These are phyloP conservation scores for Sordariomycetes sp. DNA, from an alignment of 2,329 filamentous ascomycete genomes.

Conservation along the genomic window DNA sequence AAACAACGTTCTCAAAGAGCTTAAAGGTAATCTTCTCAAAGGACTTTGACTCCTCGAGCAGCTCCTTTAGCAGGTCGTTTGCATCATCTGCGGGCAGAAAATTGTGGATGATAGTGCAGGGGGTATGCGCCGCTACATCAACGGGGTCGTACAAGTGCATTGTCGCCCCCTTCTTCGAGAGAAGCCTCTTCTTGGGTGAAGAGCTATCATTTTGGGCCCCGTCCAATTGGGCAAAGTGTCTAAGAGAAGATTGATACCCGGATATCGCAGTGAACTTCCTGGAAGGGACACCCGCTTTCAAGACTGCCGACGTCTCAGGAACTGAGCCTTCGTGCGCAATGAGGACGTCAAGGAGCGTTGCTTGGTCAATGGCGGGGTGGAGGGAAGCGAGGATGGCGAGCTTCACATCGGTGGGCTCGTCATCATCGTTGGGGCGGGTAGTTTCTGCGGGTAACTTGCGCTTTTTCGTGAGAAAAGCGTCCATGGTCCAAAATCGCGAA, in stretches of 20 bases:
- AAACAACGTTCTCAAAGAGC: conserved; percentile 76
- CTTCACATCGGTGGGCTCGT: conserved; percentile 83
- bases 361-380: conserved; percentile 48
- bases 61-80: conserved; percentile 58
- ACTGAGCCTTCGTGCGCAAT: conserved; percentile 69
- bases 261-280: conserved; percentile 23
- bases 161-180: conserved; percentile 68
- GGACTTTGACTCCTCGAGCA: conserved; percentile 58
- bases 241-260: conserved; percentile 52
- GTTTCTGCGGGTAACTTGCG: conserved; percentile 24
- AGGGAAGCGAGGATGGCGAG: conserved; percentile 73
- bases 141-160: conserved; percentile 71
- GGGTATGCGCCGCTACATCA: conserved; percentile 72
- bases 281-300: conserved; percentile 21
- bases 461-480: conserved; percentile 43
- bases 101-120: conserved; percentile 86
- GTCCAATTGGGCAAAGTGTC: conserved; percentile 26
- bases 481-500: conserved; percentile 25
- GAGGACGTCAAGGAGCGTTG: conserved; percentile 63
- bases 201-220: conserved; percentile 7
- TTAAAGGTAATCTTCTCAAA: conserved; percentile 67
- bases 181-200: conserved; percentile 29
- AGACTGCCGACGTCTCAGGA: conserved; percentile 42
- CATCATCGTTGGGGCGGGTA: conserved; percentile 25
- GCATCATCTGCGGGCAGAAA: conserved; percentile 65